Evolutionary conservation across 2,329 filamentous ascomycete genomes (phyloP).

Genomic region (Alternaria triticimaculans): DNA sequence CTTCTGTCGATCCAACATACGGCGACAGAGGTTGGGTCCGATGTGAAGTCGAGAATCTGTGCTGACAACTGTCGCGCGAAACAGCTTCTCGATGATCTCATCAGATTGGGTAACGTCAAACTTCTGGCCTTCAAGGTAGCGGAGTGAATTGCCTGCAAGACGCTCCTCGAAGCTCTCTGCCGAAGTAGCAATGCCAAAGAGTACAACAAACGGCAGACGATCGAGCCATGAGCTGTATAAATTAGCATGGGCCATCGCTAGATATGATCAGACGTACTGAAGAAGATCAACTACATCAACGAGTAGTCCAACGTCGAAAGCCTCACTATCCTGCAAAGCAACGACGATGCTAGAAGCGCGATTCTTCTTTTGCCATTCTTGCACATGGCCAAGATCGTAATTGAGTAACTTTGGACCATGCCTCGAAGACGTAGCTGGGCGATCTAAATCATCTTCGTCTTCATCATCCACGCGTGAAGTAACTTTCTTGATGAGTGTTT

Average conservation of each 20-base stretch:
- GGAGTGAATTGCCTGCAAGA: conserved; percentile 71
- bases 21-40: conserved; percentile 67
- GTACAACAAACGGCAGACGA: conserved; percentile 75
- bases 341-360: conserved; percentile 68
- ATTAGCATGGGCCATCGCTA: conserved; percentile 24
- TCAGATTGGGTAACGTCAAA: conserved; percentile 79
- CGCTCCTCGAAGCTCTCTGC: conserved; percentile 80
- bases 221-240: conserved; percentile 68
- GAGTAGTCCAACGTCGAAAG: conserved; percentile 75
- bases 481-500: conserved; percentile 73
- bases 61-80: conserved; percentile 68
- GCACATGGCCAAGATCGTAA: conserved; percentile 77
- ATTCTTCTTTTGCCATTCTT: conserved; percentile 64
- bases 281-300: conserved; percentile 74
- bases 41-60: conserved; percentile 65
- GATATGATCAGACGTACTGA: conserved; percentile 57
- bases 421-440: conserved; percentile 20
- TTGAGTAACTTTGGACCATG: conserved; percentile 72
- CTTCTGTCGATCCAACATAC: conserved; percentile 73
- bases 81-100: conserved; percentile 74
- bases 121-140: conserved; percentile 71
- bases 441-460: conserved; percentile 50
- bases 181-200: conserved; percentile 83
- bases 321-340: conserved; percentile 81
- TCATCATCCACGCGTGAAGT: conserved; percentile 65